These are phyloP conservation scores for Neofusicoccum ribis DNA, from an alignment of 2,329 filamentous ascomycete genomes.

Conservation along the genomic window DNA sequence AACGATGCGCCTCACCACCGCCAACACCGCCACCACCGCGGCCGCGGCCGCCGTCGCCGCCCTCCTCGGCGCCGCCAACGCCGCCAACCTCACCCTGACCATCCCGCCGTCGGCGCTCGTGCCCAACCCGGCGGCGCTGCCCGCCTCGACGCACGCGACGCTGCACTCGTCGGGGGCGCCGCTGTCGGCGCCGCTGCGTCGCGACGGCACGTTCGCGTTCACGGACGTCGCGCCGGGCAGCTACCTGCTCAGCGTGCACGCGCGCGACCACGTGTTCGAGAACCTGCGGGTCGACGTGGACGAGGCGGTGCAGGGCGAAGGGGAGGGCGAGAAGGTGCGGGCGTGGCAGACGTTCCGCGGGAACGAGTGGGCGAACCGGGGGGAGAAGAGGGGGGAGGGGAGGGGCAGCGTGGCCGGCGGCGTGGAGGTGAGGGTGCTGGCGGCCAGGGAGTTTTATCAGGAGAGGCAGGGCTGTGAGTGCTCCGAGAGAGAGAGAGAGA, in stretches of 20 bases:
- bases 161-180: constrained; percentile 58
- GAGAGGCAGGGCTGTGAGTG: too few relatives aligned
- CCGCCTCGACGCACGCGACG: constrained; percentile 61
- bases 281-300: constrained; percentile 77
- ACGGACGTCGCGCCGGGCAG: constrained; percentile 67
- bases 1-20: not conserved
- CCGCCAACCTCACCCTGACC: constrained; percentile 13
- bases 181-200: constrained; percentile 64
- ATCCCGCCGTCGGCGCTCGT: constrained; percentile 21
- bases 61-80: not conserved
- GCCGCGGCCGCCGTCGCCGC: too few relatives aligned
- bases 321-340: constrained; percentile 50
- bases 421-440: constrained; percentile 61
- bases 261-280: constrained; percentile 71
- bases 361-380: constrained; percentile 87
- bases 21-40: not conserved
- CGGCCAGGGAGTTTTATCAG: too few relatives aligned
- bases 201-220: constrained; percentile 74
- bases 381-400: constrained; percentile 56
- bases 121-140: not conserved
- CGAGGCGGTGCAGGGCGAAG: constrained; percentile 31
- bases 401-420: constrained; percentile 30
- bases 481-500: too few relatives aligned
- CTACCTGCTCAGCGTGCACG: constrained; percentile 82
- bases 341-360: constrained; percentile 86